Conservation (phyloP, 805 yeast species). For the Zygosaccharomyces gambellarensis region DNA sequence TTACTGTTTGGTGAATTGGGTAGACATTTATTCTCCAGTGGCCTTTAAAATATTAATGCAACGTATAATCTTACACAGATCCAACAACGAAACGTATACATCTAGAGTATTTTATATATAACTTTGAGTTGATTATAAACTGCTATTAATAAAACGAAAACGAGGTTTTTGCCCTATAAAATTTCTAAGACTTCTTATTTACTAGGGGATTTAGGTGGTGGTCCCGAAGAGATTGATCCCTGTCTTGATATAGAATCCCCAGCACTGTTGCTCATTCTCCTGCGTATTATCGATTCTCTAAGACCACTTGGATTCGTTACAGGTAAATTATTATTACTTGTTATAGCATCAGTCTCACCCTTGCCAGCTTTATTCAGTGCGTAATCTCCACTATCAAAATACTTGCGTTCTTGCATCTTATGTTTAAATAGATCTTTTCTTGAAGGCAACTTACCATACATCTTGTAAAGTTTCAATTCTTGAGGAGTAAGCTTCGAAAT, state of each 20-base stretch:
- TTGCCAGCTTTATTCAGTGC: conserved; percentile 74
- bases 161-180: not conserved
- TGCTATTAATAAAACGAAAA: not conserved
- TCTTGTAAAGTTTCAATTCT: conserved; percentile 67
- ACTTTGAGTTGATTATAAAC: not conserved
- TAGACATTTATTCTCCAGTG: conserved; percentile 41
- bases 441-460: conserved; percentile 85
- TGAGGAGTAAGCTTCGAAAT: conserved; percentile 63
- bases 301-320: conserved; percentile 36
- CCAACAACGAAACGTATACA: not conserved
- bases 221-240: conserved; percentile 36
- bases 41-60: not conserved
- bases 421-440: conserved; percentile 69
- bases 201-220: conserved; percentile 35
- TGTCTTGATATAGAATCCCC: conserved; percentile 31
- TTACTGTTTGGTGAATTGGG: conserved; percentile 68
- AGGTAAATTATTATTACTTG: conserved; percentile 31
- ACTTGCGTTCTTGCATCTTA: conserved; percentile 81
- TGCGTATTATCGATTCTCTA: conserved; percentile 33
- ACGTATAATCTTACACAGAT: not conserved
- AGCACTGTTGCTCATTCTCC: conserved; percentile 35
- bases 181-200: conserved; percentile 13
- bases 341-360: conserved; percentile 24
- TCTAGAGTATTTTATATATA: not conserved
- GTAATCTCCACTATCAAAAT: conserved; percentile 91